Base-by-base conservation (phyloP, 1,284 basidiomycete genomes). In the Fomitiporia mediterranea region DNA sequence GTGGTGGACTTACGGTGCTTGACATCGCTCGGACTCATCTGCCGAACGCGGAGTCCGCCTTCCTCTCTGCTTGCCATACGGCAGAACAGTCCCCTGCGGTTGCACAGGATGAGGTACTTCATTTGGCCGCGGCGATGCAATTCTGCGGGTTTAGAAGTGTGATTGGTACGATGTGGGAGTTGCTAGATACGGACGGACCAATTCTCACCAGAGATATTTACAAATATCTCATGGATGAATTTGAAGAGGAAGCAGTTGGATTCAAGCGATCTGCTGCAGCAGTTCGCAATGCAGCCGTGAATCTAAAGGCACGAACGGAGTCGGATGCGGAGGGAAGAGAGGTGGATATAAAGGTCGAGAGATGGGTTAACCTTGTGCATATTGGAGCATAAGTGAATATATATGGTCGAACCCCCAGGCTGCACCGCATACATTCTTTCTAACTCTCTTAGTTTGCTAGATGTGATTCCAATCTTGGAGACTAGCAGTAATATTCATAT, bases 81-180 rank as follows among this genome's bases (percentile, higher is more conserved):
- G 64, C 56, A 27, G 52, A 51, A 21, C 58, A 54, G n/a, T 53
- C 23, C 3, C 23, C 35, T 7, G 15, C 43, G 6, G 25, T 6
- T 5, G 34, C 37, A 19, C 66, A 66, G 1, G 68, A 73, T 34
- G 70, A 74, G 54, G 62, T 62, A 7, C 55, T 73, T 7, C 70
- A 73, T 57, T 66, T 74, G 8, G 66, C 70, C 4, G 68, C 69
- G 0, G 68, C 66, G 0, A 40, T 73, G 56, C 67, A 68, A 49
- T 71, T 70, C 44, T 61, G 62, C 8, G 73, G 72, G 6, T 66
- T 69, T 54, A 59, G 64, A 7, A 68, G 65, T 32, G 73, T 74
- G 1, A n/a, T n/a, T n/a, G n/a, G n/a, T n/a, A n/a, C n/a, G n/a
- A n/a, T n/a, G n/a, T n/a, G n/a, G n/a, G n/a, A n/a, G n/a, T n/a